Evolutionary conservation across 192 early-diverging fungal species (phyloP).

Genomic region (Coemansia sp.): DNA sequence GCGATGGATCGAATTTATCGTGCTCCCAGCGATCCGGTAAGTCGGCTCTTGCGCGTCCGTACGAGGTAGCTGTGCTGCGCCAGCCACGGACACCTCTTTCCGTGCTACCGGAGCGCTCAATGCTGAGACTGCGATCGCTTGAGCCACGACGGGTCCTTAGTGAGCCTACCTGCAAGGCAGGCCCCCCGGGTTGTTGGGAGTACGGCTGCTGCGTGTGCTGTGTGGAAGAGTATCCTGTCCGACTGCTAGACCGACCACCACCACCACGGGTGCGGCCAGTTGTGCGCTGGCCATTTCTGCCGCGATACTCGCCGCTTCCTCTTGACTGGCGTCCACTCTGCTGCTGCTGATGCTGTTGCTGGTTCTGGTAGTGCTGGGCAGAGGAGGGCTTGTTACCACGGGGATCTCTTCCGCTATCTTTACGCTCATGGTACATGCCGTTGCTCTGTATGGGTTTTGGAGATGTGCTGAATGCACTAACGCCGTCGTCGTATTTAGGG

Average conservation of each 20-base stretch:
- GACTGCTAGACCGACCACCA: constrained; percentile 39
- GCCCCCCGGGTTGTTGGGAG: not conserved
- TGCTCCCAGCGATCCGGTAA: constrained; percentile 46
- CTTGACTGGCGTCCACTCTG: constrained; percentile 8
- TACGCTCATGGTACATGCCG: constrained; percentile 4
- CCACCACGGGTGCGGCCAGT: constrained; percentile 19
- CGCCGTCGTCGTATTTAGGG: constrained; percentile 15
- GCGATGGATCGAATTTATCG: constrained; percentile 31
- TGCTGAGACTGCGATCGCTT: constrained; percentile 49
- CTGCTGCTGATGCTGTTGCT: constrained; percentile 15
- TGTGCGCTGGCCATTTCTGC: constrained; percentile 5
- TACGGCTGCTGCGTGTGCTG: constrained; percentile 7
- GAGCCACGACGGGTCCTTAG: constrained; percentile 11
- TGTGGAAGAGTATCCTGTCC: constrained; percentile 14
- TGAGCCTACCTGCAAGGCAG: not conserved
- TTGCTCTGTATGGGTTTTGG: constrained; percentile 9
- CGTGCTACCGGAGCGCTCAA: constrained; percentile 33
- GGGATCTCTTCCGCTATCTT: constrained; percentile 13
- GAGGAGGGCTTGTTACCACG: not conserved
- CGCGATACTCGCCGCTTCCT: constrained; percentile 8
- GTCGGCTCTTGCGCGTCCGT: constrained; percentile 26
- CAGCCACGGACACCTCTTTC: constrained; percentile 32
- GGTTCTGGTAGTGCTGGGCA: not conserved
- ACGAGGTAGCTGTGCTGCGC: constrained; percentile 13
- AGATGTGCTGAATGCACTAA: constrained; percentile 15